These are phyloP conservation scores for Colletotrichum shisoi DNA, from an alignment of 2,329 filamentous ascomycete genomes.

Conservation along the genomic window DNA sequence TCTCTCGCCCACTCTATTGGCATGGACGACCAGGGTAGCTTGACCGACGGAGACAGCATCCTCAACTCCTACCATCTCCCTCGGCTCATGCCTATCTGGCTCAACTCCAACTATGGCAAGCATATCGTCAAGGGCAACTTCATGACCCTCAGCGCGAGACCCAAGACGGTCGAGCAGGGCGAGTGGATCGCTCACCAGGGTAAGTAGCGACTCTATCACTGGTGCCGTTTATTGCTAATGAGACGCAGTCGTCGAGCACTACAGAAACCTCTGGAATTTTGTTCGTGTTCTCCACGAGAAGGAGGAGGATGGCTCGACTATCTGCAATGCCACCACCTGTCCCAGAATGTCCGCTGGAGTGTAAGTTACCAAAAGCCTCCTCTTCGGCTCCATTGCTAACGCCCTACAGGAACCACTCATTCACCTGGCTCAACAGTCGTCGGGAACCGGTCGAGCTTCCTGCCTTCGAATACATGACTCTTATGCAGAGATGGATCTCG, in stretches of 20 bases:
- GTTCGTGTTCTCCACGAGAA: constrained; percentile 87
- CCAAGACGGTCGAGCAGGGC: constrained; percentile 90
- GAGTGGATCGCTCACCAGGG: constrained; percentile 97
- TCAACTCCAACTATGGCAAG: constrained; percentile 77
- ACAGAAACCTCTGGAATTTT: constrained; percentile 87
- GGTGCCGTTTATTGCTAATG: background rate
- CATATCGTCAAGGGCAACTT: constrained; percentile 98
- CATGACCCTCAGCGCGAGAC: constrained; percentile 90
- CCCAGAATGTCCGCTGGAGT: constrained; percentile 93
- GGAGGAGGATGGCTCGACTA: constrained; percentile 76
- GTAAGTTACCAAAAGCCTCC: constrained; percentile 64
- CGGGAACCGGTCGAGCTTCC: constrained; percentile 90
- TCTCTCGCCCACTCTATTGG: constrained; percentile 72
- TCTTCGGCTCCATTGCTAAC: constrained; percentile 14
- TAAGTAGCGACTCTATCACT: constrained; percentile 54
- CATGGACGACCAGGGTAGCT: constrained; percentile 67
- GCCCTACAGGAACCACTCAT: constrained; percentile 77
- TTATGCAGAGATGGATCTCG: constrained; percentile 96
- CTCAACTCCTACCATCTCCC: constrained; percentile 70
- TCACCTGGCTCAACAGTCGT: constrained; percentile 92
- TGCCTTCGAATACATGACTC: constrained; percentile 90
- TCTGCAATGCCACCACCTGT: constrained; percentile 85
- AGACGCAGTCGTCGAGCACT: constrained; percentile 83
- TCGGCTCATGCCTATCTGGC: constrained; percentile 74
- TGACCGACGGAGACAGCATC: constrained; percentile 60